Percentiles rank a stretch among this genome's conserved stretches.
phyloP scores from a whole-genome alignment of 148 eudicot species.

The Fagopyrum tataricum region DNA sequence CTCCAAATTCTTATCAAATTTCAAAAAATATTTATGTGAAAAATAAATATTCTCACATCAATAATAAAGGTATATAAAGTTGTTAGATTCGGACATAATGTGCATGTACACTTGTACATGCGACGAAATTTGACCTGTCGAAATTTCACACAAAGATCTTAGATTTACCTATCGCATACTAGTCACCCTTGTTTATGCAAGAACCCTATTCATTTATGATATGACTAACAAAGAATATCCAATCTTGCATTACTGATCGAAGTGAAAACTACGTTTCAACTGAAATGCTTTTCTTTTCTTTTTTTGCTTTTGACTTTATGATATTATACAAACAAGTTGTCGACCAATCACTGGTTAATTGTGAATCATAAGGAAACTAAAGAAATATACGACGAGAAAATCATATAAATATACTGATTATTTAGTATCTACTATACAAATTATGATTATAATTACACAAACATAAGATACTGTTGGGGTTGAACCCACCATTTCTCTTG shows the following conservation, averaged over 20 bases:
- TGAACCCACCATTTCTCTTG: constrained; percentile 11
- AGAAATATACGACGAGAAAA: not conserved
- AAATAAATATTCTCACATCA: too few relatives aligned
- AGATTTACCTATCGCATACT: too few relatives aligned
- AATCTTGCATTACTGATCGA: not conserved
- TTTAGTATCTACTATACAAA: not conserved
- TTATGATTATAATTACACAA: not conserved
- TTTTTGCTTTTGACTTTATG: not conserved
- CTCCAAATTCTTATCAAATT: too few relatives aligned
- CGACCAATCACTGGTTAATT: not conserved
- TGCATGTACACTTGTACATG: too few relatives aligned
- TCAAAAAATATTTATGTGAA: too few relatives aligned
- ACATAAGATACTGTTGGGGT: constrained; percentile 5
- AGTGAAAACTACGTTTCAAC: not conserved
- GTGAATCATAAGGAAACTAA: not conserved
- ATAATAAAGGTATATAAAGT: too few relatives aligned
- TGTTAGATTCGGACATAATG: too few relatives aligned
- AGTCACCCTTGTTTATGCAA: not conserved
- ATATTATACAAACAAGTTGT: not conserved
- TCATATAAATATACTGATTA: not conserved
- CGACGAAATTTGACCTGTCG: too few relatives aligned
- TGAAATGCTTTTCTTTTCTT: not conserved
- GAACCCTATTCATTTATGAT: not conserved
- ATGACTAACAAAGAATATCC: not conserved
- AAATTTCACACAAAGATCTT: too few relatives aligned